These are phyloP conservation scores for Zarea fungicola DNA, from an alignment of 2,329 filamentous ascomycete genomes.

Conservation along the genomic window DNA sequence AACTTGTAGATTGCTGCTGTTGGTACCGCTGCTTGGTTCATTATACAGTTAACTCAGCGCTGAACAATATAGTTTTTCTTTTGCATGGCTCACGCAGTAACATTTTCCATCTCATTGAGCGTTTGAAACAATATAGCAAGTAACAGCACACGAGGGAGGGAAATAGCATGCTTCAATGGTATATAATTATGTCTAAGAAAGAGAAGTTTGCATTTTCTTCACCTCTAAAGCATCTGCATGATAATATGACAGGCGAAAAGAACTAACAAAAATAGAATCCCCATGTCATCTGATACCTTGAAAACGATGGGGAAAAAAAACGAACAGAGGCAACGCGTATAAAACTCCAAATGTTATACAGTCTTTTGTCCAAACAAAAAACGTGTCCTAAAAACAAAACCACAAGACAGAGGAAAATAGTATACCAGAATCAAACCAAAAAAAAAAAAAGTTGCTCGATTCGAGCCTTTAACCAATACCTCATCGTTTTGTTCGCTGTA, in stretches of 20 bases:
- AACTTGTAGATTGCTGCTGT: too few species aligned
- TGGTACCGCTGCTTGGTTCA: too few species aligned
- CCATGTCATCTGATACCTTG: too few species aligned
- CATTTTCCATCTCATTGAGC: too few species aligned
- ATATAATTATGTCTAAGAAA: conserved; percentile 8
- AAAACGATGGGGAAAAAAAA: too few species aligned
- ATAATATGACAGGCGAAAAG: conserved; percentile 12
- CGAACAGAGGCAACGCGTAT: not conserved
- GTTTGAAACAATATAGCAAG: too few species aligned
- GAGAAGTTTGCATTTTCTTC: not conserved
- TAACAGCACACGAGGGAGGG: too few species aligned
- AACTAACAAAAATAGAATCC: not conserved
- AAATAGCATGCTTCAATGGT: not conserved
- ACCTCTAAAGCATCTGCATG: conserved; percentile 18
- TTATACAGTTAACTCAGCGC: too few species aligned
- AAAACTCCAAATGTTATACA: conserved; percentile 11
- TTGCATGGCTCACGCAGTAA: too few species aligned
- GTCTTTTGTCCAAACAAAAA: conserved; percentile 13
- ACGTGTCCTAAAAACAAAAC: conserved; percentile 9
- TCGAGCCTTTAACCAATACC: too few species aligned
- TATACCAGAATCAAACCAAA: not conserved
- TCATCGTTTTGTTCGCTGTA: too few species aligned
- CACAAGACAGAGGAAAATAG: conserved; percentile 2
- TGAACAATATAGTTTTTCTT: too few species aligned
- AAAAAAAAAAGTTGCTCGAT: not conserved